Evolutionary conservation across 2,329 filamentous ascomycete species (phyloP).

Genomic region (Cordyceps javanica): DNA sequence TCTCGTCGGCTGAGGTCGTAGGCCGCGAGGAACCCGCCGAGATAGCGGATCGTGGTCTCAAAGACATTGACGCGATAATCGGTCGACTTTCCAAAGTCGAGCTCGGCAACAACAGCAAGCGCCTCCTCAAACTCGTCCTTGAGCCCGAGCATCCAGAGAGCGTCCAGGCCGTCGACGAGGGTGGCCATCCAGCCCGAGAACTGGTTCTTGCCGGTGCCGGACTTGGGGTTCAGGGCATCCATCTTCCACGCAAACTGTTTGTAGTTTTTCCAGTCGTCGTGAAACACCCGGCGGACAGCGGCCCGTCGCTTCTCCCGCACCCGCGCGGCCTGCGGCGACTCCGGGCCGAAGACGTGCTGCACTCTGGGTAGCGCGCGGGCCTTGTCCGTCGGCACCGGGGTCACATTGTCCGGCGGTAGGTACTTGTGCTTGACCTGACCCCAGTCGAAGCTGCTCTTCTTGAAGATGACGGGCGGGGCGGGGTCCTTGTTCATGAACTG

Average conservation of each 20-base stretch:
- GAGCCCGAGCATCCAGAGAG: slow-evolving; percentile 68
- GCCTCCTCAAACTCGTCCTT: slow-evolving; percentile 60
- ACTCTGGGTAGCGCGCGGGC: slow-evolving; percentile 25
- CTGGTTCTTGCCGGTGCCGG: slow-evolving; percentile 44
- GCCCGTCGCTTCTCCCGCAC: slow-evolving; percentile 25
- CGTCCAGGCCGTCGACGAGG: slow-evolving; percentile 61
- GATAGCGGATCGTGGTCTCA: slow-evolving; percentile 65
- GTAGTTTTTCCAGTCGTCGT: slow-evolving; percentile 49
- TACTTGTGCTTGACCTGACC: slow-evolving; percentile 23
- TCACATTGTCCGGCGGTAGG: slow-evolving; percentile 19
- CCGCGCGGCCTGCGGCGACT: slow-evolving; percentile 19
- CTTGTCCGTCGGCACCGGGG: slow-evolving; percentile 20
- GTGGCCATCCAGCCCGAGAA: slow-evolving; percentile 65
- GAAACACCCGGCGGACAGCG: slow-evolving; percentile 29
- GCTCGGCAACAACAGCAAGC: slow-evolving; percentile 47
- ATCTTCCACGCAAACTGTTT: slow-evolving; percentile 56
- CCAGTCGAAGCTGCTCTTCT: slow-evolving; percentile 33
- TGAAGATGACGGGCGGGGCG: slow-evolving; percentile 7
- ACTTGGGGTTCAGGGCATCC: slow-evolving; percentile 56
- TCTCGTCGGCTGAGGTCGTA: slow-evolving; percentile 58
- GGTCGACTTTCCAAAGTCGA: slow-evolving; percentile 55
- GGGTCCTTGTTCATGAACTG: slow-evolving; percentile 25
- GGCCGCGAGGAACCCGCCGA: slow-evolving; percentile 63
- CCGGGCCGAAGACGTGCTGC: slow-evolving; percentile 28
- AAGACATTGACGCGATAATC: slow-evolving; percentile 54